Conservation (phyloP, 1,284 basidiomycete species). For the Trichosporon asahii region DNA sequence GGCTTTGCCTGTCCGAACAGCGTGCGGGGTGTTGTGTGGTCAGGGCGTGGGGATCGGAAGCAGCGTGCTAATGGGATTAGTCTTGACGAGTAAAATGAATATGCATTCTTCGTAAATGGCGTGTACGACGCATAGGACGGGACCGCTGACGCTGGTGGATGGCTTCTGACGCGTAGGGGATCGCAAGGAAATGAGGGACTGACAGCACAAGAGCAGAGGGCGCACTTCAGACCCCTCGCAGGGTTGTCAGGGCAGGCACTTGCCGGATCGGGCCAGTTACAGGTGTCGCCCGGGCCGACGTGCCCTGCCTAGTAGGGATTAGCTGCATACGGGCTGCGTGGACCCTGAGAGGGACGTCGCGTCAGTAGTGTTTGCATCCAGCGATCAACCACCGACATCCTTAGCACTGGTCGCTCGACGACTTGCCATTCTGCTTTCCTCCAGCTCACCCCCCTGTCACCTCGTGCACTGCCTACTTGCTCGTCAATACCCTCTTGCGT, state of each 20-base stretch:
- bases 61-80: conserved; percentile 1
- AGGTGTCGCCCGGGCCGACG: background rate
- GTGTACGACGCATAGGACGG: too few relatives aligned
- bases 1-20: background rate
- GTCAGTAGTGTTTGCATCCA: background rate
- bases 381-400: background rate
- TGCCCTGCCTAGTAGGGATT: background rate
- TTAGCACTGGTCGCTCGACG: too few relatives aligned
- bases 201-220: too few relatives aligned
- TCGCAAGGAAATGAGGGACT: too few relatives aligned
- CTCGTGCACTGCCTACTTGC: background rate
- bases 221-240: background rate
- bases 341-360: background rate
- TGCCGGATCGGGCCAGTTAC: background rate
- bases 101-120: background rate
- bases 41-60: background rate
- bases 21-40: background rate
- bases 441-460: too few relatives aligned
- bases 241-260: background rate
- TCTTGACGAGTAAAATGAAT: background rate
- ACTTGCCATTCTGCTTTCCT: background rate
- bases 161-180: too few relatives aligned
- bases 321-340: background rate
- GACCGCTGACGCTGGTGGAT: too few relatives aligned
- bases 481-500: background rate